Evolutionary conservation across 2,329 filamentous ascomycete species (phyloP), one percentile per base, ranked within the genome.

Genomic region (Beauveria bassiana): DNA sequence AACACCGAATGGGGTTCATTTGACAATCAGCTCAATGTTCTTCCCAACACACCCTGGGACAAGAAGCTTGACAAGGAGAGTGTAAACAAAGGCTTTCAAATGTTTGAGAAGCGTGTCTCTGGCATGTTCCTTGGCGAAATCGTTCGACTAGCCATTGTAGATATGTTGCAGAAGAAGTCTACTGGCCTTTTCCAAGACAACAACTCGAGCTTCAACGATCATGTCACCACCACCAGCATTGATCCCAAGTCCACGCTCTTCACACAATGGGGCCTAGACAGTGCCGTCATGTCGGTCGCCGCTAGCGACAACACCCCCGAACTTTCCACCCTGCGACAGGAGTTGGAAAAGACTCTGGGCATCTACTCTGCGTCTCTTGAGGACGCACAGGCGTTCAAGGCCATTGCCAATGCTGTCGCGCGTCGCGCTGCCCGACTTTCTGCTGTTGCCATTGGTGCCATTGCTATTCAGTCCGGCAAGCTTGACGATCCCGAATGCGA

Each of bases 1-100:
- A 99, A 99, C 77, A 93, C 90, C 1, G 95, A 99, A 77, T 99
- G 95, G 95, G 95, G 95, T 64, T 96, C 91, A 62, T 99, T 99
- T 70, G 95, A 99, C 77, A 98, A 98, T 77, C 85, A 89, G 68
- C 85, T 98, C 66, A 90, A 88, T 67, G 89, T 96, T 22, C 81
- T 99, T 46, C 95, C 93, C 51, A 88, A 86, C 69, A 98, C 93
- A 0, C 78, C 85, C 0, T 98, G 91, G 77, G 95, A 99, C 72
- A 77, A 80, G 55, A 82, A 86, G 62, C 81, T 99, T 26, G 93
- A 99, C 74, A 78, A 79, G 61, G 85, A 88, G 63, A 95, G 88
- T 66, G 86, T 91, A 68, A 98, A 99, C 75, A 93, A 93, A 0
- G 95, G 95, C 28, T 86, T 96, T 64, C 95, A 99, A 72, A 96